phyloP scores from a whole-genome alignment of 1,139 yeast genomes.

The Debaryomyces robertsiae region DNA sequence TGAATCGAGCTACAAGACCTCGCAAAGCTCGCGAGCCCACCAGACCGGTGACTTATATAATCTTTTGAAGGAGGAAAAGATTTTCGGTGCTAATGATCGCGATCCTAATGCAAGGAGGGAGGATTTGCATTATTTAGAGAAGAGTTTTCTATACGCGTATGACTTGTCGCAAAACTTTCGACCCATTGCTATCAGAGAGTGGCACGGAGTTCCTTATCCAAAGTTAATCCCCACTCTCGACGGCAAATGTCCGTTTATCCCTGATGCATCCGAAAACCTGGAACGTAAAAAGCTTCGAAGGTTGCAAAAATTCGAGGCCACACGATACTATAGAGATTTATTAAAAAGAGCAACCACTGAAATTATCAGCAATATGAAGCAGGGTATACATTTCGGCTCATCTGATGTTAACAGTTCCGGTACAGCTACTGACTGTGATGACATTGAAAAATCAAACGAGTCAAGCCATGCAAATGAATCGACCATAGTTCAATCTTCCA shows the following conservation, averaged over 20 bases:
- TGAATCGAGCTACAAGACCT: constrained; percentile 20
- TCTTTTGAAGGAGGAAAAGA: constrained; percentile 78
- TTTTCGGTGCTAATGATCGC: constrained; percentile 85
- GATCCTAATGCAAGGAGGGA: constrained; percentile 85
- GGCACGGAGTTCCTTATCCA: constrained; percentile 56
- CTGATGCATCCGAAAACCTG: constrained; percentile 45
- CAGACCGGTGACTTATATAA: constrained; percentile 52
- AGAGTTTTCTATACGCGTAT: constrained; percentile 69
- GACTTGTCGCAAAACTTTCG: constrained; percentile 79
- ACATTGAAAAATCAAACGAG: constrained; percentile 23
- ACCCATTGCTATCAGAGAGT: constrained; percentile 83
- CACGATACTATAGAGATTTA: constrained; percentile 41
- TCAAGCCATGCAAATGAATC: constrained; percentile 18
- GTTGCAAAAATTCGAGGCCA: constrained; percentile 42
- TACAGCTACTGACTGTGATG: constrained; percentile 22
- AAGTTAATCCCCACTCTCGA: constrained; percentile 49
- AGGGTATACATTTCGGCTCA: constrained; percentile 23
- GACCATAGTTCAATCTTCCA: constrained; percentile 21
- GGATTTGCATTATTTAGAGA: constrained; percentile 78
- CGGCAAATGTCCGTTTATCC: constrained; percentile 75
- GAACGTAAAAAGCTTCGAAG: constrained; percentile 43
- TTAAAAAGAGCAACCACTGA: constrained; percentile 40
- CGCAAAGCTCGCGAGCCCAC: constrained; percentile 11
- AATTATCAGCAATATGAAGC: constrained; percentile 30
- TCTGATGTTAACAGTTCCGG: constrained; percentile 30